Base-by-base conservation (phyloP, 169 alveolate species). In the Babesia ovata region DNA sequence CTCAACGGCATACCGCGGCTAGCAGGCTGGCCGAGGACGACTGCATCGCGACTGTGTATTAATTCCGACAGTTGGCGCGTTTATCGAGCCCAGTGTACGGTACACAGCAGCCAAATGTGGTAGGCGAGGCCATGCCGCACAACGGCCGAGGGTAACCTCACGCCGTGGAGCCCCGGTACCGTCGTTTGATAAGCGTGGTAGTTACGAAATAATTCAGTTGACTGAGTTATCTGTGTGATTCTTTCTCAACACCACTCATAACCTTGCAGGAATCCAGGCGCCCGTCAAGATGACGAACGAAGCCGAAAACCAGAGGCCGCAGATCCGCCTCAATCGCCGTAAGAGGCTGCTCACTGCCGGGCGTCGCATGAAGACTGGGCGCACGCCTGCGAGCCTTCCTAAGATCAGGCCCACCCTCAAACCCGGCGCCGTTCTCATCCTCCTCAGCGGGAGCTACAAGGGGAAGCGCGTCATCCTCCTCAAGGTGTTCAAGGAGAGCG, bases 401-500 rank as follows among this genome's bases (percentile, higher is more conserved):
- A 88, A 85, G 79, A 62, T 75, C 63, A 92, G 97, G 78, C 88
- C 90, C 65, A 92, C 95, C 42, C 86, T 95, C 56, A 86, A 83
- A 63, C 96, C 97, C 39, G 99, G 98, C 33, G 92, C 94, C 49
- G 97, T 97, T n/a, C 93, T 96, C 71, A 96, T 97, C 57, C 86
- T 97, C 69, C 91, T 97, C 45, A 90, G 98, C 60, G 99, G 99
- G 57, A 94, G 96, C 86, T 96, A 94, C 96, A 92, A 96, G 85
- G 99, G 99, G 69, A 95, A 95, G 85, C 96, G 99, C 71, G 99
- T 96, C 39, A 98, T 98, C 33, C 95, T 94, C 93, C 90, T 97
- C 75, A 96, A 98, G 96, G 94, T 95, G 77, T 90, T 96, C 77
- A 69, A 86, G 52, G 75, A 88, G 66, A 92, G 98, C 28, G 99